Conservation (phyloP, 1,284 basidiomycete genomes). For the Melampsora abietis-canadensis region DNA sequence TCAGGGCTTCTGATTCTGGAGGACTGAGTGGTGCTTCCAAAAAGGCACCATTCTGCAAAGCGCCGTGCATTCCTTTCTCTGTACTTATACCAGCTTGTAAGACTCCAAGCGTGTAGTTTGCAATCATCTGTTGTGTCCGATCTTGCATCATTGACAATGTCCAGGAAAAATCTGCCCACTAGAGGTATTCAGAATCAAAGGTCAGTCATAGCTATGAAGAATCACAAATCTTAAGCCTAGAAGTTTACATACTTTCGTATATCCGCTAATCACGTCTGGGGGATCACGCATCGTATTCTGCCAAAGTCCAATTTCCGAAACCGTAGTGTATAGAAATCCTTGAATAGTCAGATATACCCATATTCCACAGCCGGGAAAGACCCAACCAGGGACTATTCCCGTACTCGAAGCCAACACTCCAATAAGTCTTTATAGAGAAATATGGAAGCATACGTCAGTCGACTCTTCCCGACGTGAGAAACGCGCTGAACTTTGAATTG, state of each 20-base stretch:
- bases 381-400: slow-evolving; percentile 31
- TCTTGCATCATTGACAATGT: slow-evolving; percentile 31
- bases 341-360: slow-evolving; percentile 40
- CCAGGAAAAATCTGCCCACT: slow-evolving; percentile 42
- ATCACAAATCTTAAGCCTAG: neutral
- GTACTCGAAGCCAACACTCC: slow-evolving; percentile 20
- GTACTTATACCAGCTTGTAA: slow-evolving; percentile 41
- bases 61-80: slow-evolving; percentile 29
- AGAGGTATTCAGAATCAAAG: neutral
- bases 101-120: slow-evolving; percentile 17
- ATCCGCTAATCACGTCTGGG: slow-evolving; percentile 41
- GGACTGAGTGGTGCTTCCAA: neutral
- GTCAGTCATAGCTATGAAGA: neutral
- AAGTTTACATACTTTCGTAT: slow-evolving; percentile 35
- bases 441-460: no score
- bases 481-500: no score
- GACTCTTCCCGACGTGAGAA: no score
- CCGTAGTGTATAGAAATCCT: slow-evolving; percentile 30
- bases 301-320: slow-evolving; percentile 40
- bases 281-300: slow-evolving; percentile 24
- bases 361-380: slow-evolving; percentile 31
- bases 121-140: slow-evolving; percentile 14
- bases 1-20: slow-evolving; percentile 1
- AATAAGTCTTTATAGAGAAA: neutral
- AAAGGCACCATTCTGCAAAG: slow-evolving; percentile 30